phyloP scores from a whole-genome alignment of 1,284 basidiomycete genomes.

The Cerrena zonata region DNA sequence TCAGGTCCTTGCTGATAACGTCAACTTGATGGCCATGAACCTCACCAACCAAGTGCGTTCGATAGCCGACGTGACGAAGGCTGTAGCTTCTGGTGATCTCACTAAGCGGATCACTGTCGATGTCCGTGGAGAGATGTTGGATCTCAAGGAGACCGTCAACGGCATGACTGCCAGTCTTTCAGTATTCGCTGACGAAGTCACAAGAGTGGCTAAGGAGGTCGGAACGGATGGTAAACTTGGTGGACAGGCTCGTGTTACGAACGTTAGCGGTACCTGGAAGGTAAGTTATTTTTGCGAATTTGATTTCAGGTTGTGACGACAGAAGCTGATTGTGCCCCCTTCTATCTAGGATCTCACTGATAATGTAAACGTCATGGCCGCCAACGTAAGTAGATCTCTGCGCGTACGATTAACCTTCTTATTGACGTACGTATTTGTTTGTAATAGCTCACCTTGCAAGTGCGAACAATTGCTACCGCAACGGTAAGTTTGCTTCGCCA shows the following conservation, averaged over 20 bases:
- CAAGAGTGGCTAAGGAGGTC: conserved; percentile 82
- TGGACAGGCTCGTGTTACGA: conserved; percentile 81
- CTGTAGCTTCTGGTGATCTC: conserved; percentile 84
- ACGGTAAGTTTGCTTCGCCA: conserved; percentile 48
- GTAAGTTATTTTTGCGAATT: conserved; percentile 9
- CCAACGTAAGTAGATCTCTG: conserved; percentile 49
- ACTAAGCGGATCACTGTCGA: conserved; percentile 87
- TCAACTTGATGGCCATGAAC: conserved; percentile 89
- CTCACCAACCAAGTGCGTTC: conserved; percentile 88
- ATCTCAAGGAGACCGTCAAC: conserved; percentile 83
- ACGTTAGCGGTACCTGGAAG: conserved; percentile 97
- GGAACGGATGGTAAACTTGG: conserved; percentile 80
- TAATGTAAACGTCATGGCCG: conserved; percentile 87
- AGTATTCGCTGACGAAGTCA: conserved; percentile 85
- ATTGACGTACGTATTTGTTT: conserved; percentile 4
- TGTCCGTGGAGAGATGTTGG: conserved; percentile 85
- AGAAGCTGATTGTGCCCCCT: background rate
- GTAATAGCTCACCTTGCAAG: conserved; percentile 82
- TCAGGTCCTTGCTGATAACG: conserved; percentile 69
- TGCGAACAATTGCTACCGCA: conserved; percentile 89
- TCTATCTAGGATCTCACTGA: conserved; percentile 73
- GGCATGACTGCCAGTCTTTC: conserved; percentile 86
- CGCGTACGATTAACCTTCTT: background rate
- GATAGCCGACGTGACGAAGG: conserved; percentile 71
- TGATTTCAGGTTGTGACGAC: background rate